Conservation (phyloP, 495 filamentous ascomycete species). For the Hypoxylon cercidicola region DNA sequence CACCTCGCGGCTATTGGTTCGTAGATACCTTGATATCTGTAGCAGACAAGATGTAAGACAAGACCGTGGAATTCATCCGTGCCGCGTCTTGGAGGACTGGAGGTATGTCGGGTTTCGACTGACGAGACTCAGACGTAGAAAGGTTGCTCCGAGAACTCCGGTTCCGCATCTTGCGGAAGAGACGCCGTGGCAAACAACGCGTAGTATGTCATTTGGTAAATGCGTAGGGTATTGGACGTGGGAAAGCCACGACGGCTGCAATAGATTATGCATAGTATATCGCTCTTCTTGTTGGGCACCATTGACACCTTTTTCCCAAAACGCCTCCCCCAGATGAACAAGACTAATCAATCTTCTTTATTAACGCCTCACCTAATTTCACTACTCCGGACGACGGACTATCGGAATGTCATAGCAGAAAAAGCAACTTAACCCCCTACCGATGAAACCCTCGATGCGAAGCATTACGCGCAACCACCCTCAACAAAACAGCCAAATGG, state of each 20-base stretch:
- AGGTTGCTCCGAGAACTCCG: not conserved
- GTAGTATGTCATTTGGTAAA: no score
- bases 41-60: constrained; percentile 33
- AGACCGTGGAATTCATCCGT: constrained; percentile 16
- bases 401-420: no score
- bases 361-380: no score
- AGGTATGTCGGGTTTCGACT: constrained; percentile 16
- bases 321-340: constrained; percentile 1
- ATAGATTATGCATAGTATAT: constrained; percentile 7
- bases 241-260: constrained; percentile 13
- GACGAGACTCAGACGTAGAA: constrained; percentile 15
- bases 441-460: constrained; percentile 20
- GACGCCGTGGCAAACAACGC: no score
- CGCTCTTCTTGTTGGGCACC: constrained; percentile 1
- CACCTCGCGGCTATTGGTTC: constrained; percentile 22
- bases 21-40: constrained; percentile 5
- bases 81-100: not conserved
- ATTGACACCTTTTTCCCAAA: not conserved
- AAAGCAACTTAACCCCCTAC: constrained; percentile 3
- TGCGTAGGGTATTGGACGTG: constrained; percentile 5
- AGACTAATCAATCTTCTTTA: no score
- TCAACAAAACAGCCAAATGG: constrained; percentile 3
- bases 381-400: no score
- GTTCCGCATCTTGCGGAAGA: not conserved
- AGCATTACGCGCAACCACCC: constrained; percentile 23